Evolutionary conservation across 306 rosid genomes (phyloP).

Genomic region (Dalbergia cochinchinensis): DNA sequence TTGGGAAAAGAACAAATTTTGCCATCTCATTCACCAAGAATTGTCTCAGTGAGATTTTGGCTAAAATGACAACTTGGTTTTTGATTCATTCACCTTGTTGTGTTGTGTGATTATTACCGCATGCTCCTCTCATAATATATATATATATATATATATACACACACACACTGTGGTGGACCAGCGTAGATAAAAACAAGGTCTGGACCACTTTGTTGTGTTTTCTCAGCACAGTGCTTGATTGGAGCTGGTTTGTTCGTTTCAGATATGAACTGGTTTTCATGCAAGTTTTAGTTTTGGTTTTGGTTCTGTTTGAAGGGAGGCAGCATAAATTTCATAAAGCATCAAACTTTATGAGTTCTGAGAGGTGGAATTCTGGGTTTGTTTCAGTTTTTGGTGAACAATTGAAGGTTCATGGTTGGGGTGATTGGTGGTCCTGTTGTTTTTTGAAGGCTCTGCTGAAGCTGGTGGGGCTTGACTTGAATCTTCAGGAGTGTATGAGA

Average conservation of each 20-base stretch:
- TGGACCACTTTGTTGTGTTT: slow-evolving; percentile 53
- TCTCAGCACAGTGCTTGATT: slow-evolving; percentile 33
- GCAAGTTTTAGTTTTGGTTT: slow-evolving; percentile 42
- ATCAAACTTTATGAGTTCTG: slow-evolving; percentile 50
- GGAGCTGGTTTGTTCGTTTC: slow-evolving; percentile 39
- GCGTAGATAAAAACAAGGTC: slow-evolving; percentile 15
- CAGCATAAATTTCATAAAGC: slow-evolving; percentile 44
- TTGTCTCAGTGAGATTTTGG: slow-evolving; percentile 49
- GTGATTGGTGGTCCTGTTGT: slow-evolving; percentile 45
- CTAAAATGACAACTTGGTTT: slow-evolving; percentile 59
- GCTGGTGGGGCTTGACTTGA: slow-evolving; percentile 45
- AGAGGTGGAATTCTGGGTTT: slow-evolving; percentile 44
- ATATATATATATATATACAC: no score
- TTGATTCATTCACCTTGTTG: slow-evolving; percentile 55
- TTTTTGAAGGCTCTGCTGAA: slow-evolving; percentile 58
- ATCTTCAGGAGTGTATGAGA: slow-evolving; percentile 47
- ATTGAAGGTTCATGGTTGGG: slow-evolving; percentile 43
- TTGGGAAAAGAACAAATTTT: slow-evolving; percentile 59
- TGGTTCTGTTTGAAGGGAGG: slow-evolving; percentile 11
- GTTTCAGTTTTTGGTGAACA: slow-evolving; percentile 33
- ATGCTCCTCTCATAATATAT: slow-evolving; percentile 47
- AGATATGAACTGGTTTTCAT: slow-evolving; percentile 53
- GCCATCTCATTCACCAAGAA: slow-evolving; percentile 55
- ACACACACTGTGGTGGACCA: slow-evolving; percentile 40
- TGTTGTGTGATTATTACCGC: slow-evolving; percentile 62